phyloP scores from a whole-genome alignment of 805 yeast species.

The Ogataea pignaliae region DNA sequence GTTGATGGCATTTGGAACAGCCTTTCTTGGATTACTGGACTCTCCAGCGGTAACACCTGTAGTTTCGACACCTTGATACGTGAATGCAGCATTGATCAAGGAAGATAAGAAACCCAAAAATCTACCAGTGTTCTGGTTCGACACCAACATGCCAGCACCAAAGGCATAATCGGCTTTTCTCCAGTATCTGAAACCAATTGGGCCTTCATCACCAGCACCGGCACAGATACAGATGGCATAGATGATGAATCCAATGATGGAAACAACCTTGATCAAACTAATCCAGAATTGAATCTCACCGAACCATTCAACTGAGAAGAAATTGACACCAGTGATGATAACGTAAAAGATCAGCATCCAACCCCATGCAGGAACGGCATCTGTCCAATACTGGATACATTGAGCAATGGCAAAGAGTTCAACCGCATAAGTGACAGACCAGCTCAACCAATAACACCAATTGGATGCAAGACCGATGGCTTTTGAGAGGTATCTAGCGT shows the following conservation, averaged over 20 bases:
- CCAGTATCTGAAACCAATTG: slow-evolving; percentile 79
- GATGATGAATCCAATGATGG: slow-evolving; percentile 66
- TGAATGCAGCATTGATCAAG: slow-evolving; percentile 70
- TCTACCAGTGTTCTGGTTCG: slow-evolving; percentile 46
- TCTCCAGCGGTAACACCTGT: slow-evolving; percentile 77
- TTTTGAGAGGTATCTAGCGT: slow-evolving; percentile 65
- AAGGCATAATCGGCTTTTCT: slow-evolving; percentile 63
- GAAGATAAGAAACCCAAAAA: slow-evolving; percentile 70
- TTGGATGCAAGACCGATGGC: slow-evolving; percentile 70
- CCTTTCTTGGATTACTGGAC: slow-evolving; percentile 60
- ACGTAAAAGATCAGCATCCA: slow-evolving; percentile 70
- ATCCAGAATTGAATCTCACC: slow-evolving; percentile 80
- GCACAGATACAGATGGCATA: slow-evolving; percentile 69
- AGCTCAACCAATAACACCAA: slow-evolving; percentile 72
- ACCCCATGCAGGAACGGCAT: slow-evolving; percentile 63
- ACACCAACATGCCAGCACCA: slow-evolving; percentile 58
- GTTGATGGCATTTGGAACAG: slow-evolving; percentile 69
- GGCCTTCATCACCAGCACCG: slow-evolving; percentile 66
- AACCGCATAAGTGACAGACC: slow-evolving; percentile 73
- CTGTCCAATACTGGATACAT: slow-evolving; percentile 61
- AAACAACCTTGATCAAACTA: slow-evolving; percentile 60
- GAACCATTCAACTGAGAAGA: slow-evolving; percentile 64
- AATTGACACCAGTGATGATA: slow-evolving; percentile 46
- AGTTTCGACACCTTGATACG: slow-evolving; percentile 76
- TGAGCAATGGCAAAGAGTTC: slow-evolving; percentile 72